These are phyloP conservation scores for Onygenales sp. DNA, from an alignment of 2,329 filamentous ascomycete species.

Conservation along the genomic window DNA sequence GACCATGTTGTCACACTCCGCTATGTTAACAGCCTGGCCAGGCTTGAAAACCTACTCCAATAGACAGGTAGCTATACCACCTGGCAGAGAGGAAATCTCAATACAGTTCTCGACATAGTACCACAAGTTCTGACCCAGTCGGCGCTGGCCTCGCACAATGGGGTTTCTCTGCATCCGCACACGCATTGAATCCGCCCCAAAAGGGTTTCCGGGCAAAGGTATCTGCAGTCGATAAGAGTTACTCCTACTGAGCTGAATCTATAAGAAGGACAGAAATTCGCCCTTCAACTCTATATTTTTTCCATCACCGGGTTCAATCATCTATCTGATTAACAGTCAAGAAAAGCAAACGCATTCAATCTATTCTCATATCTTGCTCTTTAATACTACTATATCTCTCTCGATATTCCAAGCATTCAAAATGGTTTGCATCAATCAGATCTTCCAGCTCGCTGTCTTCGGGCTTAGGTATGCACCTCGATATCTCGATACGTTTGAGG, in stretches of 20 bases:
- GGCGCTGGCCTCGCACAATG: not conserved
- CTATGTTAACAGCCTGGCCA: not conserved
- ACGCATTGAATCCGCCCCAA: not conserved
- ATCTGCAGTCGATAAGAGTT: not conserved
- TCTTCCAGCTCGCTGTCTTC: conserved; percentile 2
- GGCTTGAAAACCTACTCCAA: not conserved
- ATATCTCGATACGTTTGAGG: not conserved
- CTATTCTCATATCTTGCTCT: not conserved
- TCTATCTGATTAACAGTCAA: not conserved
- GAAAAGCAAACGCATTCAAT: not conserved
- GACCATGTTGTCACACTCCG: not conserved
- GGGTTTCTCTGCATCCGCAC: not conserved
- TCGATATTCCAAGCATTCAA: conserved; percentile 1
- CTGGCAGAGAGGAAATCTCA: not conserved
- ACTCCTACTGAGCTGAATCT: not conserved
- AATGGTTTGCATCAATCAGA: conserved; percentile 5
- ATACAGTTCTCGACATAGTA: not conserved
- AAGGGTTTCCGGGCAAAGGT: not conserved
- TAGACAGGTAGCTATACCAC: not conserved
- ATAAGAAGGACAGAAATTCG: not conserved
- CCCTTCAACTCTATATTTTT: not conserved
- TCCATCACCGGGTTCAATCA: not conserved
- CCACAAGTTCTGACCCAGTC: not conserved
- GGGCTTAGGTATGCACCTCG: conserved; percentile 1
- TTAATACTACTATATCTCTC: not conserved